Percentiles rank a stretch among this genome's conserved stretches.
phyloP scores from a whole-genome alignment of 176 grass and related monocot genomes.

The Aechmea fasciata region DNA sequence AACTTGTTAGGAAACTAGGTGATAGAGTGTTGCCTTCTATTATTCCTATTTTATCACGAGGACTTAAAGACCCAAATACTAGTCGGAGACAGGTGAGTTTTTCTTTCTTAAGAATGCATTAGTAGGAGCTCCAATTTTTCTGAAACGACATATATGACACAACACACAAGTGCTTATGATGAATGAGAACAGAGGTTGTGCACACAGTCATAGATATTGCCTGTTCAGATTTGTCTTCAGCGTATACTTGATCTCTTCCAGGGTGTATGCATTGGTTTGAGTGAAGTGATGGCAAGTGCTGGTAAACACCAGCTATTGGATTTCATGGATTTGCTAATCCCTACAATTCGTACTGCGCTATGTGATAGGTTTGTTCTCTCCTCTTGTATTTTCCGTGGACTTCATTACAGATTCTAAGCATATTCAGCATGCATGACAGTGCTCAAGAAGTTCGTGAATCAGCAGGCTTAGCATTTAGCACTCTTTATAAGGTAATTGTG shows the following conservation, averaged over 20 bases:
- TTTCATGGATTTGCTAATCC: slow-evolving; percentile 93
- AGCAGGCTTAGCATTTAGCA: slow-evolving; percentile 95
- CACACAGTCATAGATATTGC: not conserved
- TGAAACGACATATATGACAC: no score
- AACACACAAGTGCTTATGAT: no score
- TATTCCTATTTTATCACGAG: slow-evolving; percentile 87
- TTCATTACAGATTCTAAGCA: slow-evolving; percentile 15
- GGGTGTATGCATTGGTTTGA: slow-evolving; percentile 99
- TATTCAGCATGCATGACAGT: slow-evolving; percentile 32
- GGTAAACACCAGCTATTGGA: slow-evolving; percentile 87
- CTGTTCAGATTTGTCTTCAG: not conserved
- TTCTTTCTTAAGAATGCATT: slow-evolving; percentile 16
- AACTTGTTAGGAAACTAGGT: slow-evolving; percentile 96
- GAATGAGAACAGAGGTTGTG: not conserved
- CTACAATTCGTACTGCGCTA: slow-evolving; percentile 92
- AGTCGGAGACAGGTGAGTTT: slow-evolving; percentile 82
- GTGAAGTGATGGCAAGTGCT: slow-evolving; percentile 93
- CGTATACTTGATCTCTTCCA: slow-evolving; percentile 17
- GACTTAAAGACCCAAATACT: slow-evolving; percentile 70
- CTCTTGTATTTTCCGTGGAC: slow-evolving; percentile 22
- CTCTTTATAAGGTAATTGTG: slow-evolving; percentile 84
- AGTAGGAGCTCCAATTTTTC: not conserved
- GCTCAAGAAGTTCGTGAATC: slow-evolving; percentile 92
- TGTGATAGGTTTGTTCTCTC: slow-evolving; percentile 80
- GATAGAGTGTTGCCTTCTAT: slow-evolving; percentile 94